Base-by-base conservation (phyloP, 257 asterid genomes). In the Phtheirospermum japonicum region DNA sequence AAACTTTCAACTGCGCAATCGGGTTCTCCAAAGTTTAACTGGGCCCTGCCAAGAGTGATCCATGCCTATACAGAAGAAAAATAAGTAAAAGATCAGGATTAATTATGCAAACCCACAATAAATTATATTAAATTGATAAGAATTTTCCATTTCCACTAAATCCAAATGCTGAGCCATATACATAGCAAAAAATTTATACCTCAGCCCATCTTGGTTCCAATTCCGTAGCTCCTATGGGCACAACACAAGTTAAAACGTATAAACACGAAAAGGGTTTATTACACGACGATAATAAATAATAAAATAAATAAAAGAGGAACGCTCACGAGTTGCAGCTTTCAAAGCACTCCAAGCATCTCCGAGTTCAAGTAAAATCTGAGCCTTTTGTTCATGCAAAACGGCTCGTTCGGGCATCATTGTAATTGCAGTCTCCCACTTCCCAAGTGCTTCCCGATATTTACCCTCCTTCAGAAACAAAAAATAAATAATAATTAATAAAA, bases 41-140 rank as follows among this genome's bases (percentile, higher is more conserved):
- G 96, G 65, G 98, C 90, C 75, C 96, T 76, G 67, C 96, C 98
- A 28, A 88, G 94, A 45, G 96, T 88, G 65, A 90, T 73, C 98
- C 98, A 90, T 6, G 96, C 96, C 98, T 90, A 68, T 39, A 46
- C 61, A 65, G 40, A 78, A 65, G 4, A 58, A 12, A 46, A 49
- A 6, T 6, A 7, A 16, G 28, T 7, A 16, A 49, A 17, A 46
- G 9, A 17, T 16, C 30, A 50, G 8, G 48, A 42, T 42, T 11
- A 10, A 34, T n/a, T n/a, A n/a, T n/a, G n/a, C n/a, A n/a, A n/a
- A n/a, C n/a, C n/a, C n/a, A n/a, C n/a, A n/a, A n/a, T n/a, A n/a
- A n/a, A n/a, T n/a, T n/a, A n/a, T 7, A 19, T n/a, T 42, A 48
- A 51, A 52, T 9, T 7, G 4, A 34, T 26, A 43, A 39, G 32